Percentiles rank a stretch among this genome's conserved stretches.
Conservation (phyloP, 805 yeast species). For the Yamadazyma olivae region DNA sequence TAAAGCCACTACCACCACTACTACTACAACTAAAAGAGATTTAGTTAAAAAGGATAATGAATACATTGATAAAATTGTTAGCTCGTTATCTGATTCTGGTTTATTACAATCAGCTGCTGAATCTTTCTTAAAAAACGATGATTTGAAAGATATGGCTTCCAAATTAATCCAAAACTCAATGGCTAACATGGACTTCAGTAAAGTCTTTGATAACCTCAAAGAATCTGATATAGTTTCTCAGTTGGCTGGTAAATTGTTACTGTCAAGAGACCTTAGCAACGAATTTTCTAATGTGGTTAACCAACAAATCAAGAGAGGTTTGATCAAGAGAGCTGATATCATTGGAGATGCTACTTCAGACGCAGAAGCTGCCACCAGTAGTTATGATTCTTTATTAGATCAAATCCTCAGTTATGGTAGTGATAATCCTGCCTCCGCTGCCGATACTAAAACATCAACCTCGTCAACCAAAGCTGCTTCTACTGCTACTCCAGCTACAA, state of each 20-base stretch:
- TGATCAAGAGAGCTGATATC: slow-evolving; percentile 9
- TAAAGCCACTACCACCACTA: background rate
- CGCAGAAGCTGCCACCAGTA: slow-evolving; percentile 5
- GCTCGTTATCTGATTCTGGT: slow-evolving; percentile 20
- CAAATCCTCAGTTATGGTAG: background rate
- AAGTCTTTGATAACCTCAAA: slow-evolving; percentile 21
- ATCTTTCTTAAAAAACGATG: slow-evolving; percentile 21
- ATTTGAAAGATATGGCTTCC: slow-evolving; percentile 17
- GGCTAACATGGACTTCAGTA: slow-evolving; percentile 18
- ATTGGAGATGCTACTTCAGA: slow-evolving; percentile 2
- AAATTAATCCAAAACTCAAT: slow-evolving; percentile 19
- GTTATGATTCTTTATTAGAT: slow-evolving; percentile 1
- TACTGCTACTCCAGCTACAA: slow-evolving; percentile 7
- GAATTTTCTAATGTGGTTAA: slow-evolving; percentile 14
- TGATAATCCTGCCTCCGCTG: slow-evolving; percentile 6
- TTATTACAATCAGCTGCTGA: slow-evolving; percentile 19
- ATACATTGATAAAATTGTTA: slow-evolving; percentile 17
- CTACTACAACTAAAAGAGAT: slow-evolving; percentile 3
- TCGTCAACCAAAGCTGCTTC: slow-evolving; percentile 1
- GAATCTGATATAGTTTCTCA: slow-evolving; percentile 20
- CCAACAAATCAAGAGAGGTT: slow-evolving; percentile 13
- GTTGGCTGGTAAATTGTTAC: slow-evolving; percentile 9
- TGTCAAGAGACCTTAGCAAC: slow-evolving; percentile 12
- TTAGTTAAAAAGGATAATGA: slow-evolving; percentile 13
- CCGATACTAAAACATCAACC: too few relatives aligned